These are phyloP conservation scores for Ceratobasidium sp. DNA, from an alignment of 1,284 basidiomycete genomes.

Conservation along the genomic window DNA sequence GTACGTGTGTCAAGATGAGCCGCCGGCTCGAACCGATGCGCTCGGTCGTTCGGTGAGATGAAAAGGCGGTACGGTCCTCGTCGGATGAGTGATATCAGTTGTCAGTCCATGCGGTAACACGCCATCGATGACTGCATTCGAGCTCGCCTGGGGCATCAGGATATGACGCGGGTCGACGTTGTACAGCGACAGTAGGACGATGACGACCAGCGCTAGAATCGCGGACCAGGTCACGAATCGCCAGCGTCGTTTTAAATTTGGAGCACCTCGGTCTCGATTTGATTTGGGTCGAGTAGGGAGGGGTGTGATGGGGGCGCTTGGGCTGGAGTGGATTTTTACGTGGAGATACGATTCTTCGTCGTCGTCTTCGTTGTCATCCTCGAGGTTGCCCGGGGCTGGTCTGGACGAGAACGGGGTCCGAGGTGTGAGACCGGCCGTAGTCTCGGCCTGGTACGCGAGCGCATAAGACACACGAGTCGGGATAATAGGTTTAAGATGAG, in stretches of 20 bases:
- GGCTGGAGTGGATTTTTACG: slow-evolving; percentile 16
- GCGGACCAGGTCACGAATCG: slow-evolving; percentile 25
- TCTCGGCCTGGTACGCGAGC: slow-evolving; percentile 18
- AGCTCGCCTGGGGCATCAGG: slow-evolving; percentile 22
- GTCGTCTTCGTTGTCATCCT: slow-evolving; percentile 1
- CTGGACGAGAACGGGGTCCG: slow-evolving; percentile 16
- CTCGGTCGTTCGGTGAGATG: slow-evolving; percentile 6
- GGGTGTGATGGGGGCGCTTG: slow-evolving; percentile 25
- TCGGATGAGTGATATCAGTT: background rate
- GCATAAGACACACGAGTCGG: background rate
- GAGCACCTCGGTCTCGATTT: background rate
- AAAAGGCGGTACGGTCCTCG: background rate
- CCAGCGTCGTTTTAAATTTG: background rate
- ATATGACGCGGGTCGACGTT: slow-evolving; percentile 27
- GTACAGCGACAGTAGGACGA: slow-evolving; percentile 18
- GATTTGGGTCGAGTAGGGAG: background rate
- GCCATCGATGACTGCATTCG: slow-evolving; percentile 12
- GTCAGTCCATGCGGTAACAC: slow-evolving; percentile 6
- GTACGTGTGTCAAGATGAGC: too few relatives aligned
- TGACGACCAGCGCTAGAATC: slow-evolving; percentile 8
- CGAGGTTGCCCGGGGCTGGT: background rate
- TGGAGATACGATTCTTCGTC: background rate
- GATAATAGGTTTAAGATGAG: slow-evolving; percentile 14
- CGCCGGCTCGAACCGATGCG: too few relatives aligned
- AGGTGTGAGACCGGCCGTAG: slow-evolving; percentile 15